Evolutionary conservation across 1,284 basidiomycete genomes (phyloP), one percentile per base, ranked within the genome.

Genomic region (Ustilago cynodontis): DNA sequence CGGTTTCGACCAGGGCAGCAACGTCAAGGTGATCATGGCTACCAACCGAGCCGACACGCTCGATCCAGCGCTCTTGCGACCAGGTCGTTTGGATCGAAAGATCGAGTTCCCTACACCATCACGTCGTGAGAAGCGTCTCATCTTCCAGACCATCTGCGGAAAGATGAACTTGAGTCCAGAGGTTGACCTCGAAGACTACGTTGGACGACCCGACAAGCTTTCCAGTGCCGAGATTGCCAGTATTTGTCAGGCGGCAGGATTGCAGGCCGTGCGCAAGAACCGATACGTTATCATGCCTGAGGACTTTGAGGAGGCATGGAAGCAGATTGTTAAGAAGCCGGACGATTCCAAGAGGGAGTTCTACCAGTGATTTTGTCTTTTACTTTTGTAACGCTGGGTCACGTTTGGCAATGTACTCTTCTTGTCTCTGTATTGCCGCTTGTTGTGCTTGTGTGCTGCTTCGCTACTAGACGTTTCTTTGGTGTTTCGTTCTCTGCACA

Each of bases 131-230:
- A 94, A 95, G 86, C 93, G 97, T 59, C 88, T 99, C 53, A 96
- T 99, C 81, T 99, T 98, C 92, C 97, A 99, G 87, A 98, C 97
- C 11, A 93, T 95, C 63, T 97, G 95, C 5, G 89, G 90, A 82
- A 98, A 97, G 88, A 99, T 99, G 97, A 98, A 97, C 86, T 89
- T 99, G 50, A 92, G 94, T 28, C 94, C 95, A 10, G 97, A 99
- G 85, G 97, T 99, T 13, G 97, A 99, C 87, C 88, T 99, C 45
- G 97, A 99, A 88, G 97, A 99, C 85, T 98, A 97, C 84, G 95
- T 99, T 45, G 97, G 95, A 58, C 91, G 97, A 83, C 97, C 97
- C 53, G 97, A 99, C 86, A 92, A 94, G 81, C 88, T 99, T 72
- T 96, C 94, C 10, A 94, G 94, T 6, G 97, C 97, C 43, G 95